Conservation (phyloP, 108 stramenopile species). For the Skeletonema menzelii region DNA sequence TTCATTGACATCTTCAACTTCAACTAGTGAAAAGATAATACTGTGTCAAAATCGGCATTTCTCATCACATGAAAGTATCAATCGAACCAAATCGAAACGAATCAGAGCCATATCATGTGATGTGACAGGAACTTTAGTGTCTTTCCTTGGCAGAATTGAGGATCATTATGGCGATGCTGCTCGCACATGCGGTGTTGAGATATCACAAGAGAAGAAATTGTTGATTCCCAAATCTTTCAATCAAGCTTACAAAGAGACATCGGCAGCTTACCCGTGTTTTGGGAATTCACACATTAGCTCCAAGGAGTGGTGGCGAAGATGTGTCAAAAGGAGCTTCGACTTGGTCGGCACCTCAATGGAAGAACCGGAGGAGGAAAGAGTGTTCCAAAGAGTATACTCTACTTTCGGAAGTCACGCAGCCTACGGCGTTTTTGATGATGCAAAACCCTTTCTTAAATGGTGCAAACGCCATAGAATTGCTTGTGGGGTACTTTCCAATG, state of each 20-base stretch:
- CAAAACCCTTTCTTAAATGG: conserved; percentile 64
- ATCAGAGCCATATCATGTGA: conserved; percentile 72
- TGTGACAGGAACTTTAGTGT: conserved; percentile 72
- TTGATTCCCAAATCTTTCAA: conserved; percentile 38
- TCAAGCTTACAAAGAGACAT: conserved; percentile 57
- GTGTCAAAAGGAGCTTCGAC: conserved; percentile 41
- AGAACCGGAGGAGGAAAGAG: conserved; percentile 47
- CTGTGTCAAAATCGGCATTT: not conserved
- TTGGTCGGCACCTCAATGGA: conserved; percentile 47
- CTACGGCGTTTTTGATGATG: conserved; percentile 67
- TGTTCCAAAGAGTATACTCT: conserved; percentile 71
- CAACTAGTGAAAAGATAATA: not conserved
- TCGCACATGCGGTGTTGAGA: conserved; percentile 50
- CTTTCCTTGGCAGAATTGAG: conserved; percentile 64
- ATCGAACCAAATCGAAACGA: not conserved
- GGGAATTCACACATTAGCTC: conserved; percentile 58
- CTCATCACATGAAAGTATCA: not conserved
- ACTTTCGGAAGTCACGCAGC: conserved; percentile 62
- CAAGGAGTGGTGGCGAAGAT: conserved; percentile 67
- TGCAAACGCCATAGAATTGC: conserved; percentile 54
- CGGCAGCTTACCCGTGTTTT: conserved; percentile 58
- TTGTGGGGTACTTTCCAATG: conserved; percentile 72
- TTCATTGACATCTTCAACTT: not conserved
- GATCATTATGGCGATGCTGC: conserved; percentile 73
- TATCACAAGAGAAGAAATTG: conserved; percentile 26